phyloP scores from a whole-genome alignment of 2,329 filamentous ascomycete genomes.

The Xylaria sp. region DNA sequence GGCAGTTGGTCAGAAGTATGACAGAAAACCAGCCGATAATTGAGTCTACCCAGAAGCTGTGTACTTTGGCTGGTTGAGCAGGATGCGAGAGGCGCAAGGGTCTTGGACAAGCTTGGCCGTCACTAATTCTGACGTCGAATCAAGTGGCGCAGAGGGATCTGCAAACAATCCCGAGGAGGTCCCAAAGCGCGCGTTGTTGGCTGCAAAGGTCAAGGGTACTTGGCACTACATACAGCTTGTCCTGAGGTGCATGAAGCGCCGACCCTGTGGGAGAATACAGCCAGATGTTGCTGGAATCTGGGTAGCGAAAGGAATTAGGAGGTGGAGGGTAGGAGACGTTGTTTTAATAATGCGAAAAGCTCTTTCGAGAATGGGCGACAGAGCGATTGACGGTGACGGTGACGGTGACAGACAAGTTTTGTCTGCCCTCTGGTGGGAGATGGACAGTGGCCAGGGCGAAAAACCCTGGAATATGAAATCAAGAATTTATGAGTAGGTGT shows the following conservation, averaged over 20 bases:
- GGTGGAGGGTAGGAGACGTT: conserved; percentile 16
- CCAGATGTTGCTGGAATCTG: neutral
- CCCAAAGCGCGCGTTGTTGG: conserved; percentile 24
- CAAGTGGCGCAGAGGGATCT: conserved; percentile 40
- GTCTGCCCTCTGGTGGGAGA: conserved; percentile 27
- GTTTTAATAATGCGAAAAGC: conserved; percentile 26
- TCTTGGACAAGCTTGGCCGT: conserved; percentile 45
- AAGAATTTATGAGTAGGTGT: conserved; percentile 13
- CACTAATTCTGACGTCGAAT: conserved; percentile 44
- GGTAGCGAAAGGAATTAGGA: conserved; percentile 3
- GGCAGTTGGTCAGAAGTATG: conserved; percentile 19
- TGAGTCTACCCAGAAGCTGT: conserved; percentile 28
- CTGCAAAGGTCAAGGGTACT: conserved; percentile 17
- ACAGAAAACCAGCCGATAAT: conserved; percentile 17
- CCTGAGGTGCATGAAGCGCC: conserved; percentile 14
- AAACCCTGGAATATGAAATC: conserved; percentile 26
- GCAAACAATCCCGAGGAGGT: conserved; percentile 29
- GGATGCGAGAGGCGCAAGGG: conserved; percentile 41
- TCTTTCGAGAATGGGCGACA: conserved; percentile 20
- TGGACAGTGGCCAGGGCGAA: conserved; percentile 27
- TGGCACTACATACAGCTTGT: conserved; percentile 5
- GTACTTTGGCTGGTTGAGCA: conserved; percentile 35
- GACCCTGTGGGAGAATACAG: neutral
- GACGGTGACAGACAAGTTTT: conserved; percentile 35
- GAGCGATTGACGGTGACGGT: conserved; percentile 31